Evolutionary conservation across 176 grass and related monocot genomes (phyloP), one percentile per base, ranked within the genome.

Genomic region (Carex pumila): DNA sequence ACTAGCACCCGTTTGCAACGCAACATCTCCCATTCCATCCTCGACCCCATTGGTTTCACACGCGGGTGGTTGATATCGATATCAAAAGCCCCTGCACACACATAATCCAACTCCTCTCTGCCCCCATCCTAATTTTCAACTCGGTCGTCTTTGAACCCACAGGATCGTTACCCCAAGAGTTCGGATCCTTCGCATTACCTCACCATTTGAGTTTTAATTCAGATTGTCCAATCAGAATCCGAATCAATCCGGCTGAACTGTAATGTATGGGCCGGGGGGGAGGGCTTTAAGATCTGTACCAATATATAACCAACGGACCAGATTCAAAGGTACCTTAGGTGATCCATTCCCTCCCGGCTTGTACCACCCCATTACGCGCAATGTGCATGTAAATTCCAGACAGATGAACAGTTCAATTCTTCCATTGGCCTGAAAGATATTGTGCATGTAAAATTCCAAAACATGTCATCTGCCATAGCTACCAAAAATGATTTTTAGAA

Each of bases 71-170:
- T 84, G 78, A 52, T 89, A 49, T 87, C 94, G 78, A 57, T 89
- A 49, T 87, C 94, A 74, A 86, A 89, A 49, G 79, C 25, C 19
- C 91, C 85, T 18, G 84, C 89, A 75, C 91, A 91, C 79, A 97
- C 87, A 84, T 89, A 86, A 29, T 73, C 91, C 91, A 97, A 29
- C 84, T 18, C 17, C 32, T 65, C 30, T 65, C 58, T 22, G 41
- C 32, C 12, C 2, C 18, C 7, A 39, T 55, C 41, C n/a, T 73
- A 29, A 64, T 75, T 65, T 18, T 61, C 1, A 71, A 81, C 50
- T 88, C 1, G 21, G 61, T 86, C n/a, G 15, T 66, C 68, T 73
- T 80, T 21, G 52, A 72, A 4, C 67, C 80, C 36, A 81, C 77
- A 73, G 30, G 81, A n/a, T 43, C n/a, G 6, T 18, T 18, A 0